Evolutionary conservation across 2,329 filamentous ascomycete genomes (phyloP).

Genomic region (Thelonectria rubi): DNA sequence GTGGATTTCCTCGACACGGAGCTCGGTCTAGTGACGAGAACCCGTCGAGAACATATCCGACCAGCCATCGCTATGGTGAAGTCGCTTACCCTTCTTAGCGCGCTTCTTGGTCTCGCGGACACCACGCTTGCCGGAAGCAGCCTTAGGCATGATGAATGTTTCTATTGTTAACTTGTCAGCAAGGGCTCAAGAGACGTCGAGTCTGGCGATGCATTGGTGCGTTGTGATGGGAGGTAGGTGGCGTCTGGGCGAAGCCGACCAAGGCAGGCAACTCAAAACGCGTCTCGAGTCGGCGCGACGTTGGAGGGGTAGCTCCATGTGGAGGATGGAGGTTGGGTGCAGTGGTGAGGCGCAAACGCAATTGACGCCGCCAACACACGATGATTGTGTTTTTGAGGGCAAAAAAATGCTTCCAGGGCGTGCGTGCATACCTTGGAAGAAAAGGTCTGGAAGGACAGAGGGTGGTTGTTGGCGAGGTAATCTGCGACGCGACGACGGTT

Average conservation of each 20-base stretch:
- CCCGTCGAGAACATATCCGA: background rate
- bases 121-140: conserved; percentile 60
- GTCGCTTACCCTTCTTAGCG: conserved; percentile 66
- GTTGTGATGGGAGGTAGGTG: background rate
- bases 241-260: background rate
- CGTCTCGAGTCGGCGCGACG: background rate
- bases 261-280: background rate
- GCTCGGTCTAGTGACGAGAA: background rate
- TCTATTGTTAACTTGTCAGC: conserved; percentile 43
- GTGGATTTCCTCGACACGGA: background rate
- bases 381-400: conserved; percentile 27
- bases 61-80: background rate
- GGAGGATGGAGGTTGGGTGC: conserved; percentile 28
- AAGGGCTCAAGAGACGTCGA: background rate
- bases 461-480: conserved; percentile 32
- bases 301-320: conserved; percentile 39
- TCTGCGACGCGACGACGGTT: conserved; percentile 45
- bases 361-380: conserved; percentile 39
- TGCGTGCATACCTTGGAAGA: conserved; percentile 36
- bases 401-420: conserved; percentile 26
- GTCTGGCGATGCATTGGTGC: background rate
- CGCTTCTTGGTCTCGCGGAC: conserved; percentile 66
- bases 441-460: conserved; percentile 24
- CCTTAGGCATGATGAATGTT: conserved; percentile 66
- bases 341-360: conserved; percentile 42